Evolutionary conservation across 495 filamentous ascomycete species (phyloP).

Genomic region (Xylaria cubensis): DNA sequence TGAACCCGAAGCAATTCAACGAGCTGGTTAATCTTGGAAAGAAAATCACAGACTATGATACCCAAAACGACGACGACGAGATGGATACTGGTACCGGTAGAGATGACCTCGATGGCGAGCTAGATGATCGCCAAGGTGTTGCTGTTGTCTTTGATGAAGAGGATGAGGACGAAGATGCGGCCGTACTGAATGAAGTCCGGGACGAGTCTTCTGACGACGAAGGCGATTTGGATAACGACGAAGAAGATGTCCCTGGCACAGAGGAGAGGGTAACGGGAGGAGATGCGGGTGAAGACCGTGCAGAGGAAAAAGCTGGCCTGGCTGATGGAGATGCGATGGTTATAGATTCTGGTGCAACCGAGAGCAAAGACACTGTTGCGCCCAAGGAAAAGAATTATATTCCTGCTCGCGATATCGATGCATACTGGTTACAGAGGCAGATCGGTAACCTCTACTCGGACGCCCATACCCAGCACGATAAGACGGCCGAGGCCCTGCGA

Average conservation of each 20-base stretch:
- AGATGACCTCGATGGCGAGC: slow-evolving; percentile 67
- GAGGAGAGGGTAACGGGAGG: slow-evolving; percentile 62
- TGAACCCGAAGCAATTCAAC: slow-evolving; percentile 92
- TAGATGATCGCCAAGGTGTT: slow-evolving; percentile 94
- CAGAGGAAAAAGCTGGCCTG: slow-evolving; percentile 56
- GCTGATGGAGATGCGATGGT: slow-evolving; percentile 77
- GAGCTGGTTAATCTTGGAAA: slow-evolving; percentile 96
- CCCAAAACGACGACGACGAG: slow-evolving; percentile 93
- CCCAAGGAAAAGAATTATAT: slow-evolving; percentile 68
- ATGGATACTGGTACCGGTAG: slow-evolving; percentile 70
- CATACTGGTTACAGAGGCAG: slow-evolving; percentile 95
- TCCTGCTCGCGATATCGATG: slow-evolving; percentile 87
- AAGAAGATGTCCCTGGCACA: slow-evolving; percentile 68
- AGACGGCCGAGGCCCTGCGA: slow-evolving; percentile 78
- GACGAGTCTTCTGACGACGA: slow-evolving; percentile 89
- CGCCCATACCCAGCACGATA: slow-evolving; percentile 88
- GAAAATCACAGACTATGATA: slow-evolving; percentile 99
- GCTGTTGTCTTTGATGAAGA: slow-evolving; percentile 96
- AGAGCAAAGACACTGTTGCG: slow-evolving; percentile 43
- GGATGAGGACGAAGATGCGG: slow-evolving; percentile 85
- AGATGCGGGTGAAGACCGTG: slow-evolving; percentile 58
- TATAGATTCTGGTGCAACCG: slow-evolving; percentile 67
- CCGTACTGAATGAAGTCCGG: slow-evolving; percentile 76
- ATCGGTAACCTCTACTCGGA: slow-evolving; percentile 88
- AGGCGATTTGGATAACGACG: slow-evolving; percentile 55